These are phyloP conservation scores for Salix viminalis DNA, from an alignment of 345 rosid species.

Conservation along the genomic window DNA sequence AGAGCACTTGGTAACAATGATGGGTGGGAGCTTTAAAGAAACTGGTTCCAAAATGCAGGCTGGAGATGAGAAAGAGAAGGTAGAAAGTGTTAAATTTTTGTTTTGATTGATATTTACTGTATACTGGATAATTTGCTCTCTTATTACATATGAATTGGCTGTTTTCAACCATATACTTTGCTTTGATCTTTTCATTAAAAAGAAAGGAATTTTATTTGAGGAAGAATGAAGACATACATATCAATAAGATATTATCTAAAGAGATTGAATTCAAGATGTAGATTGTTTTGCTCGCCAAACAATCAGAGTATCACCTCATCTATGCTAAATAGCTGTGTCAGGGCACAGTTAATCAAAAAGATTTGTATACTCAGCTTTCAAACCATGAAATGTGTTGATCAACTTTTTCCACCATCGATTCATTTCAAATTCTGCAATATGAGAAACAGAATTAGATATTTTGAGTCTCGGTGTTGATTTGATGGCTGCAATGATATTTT, in stretches of 20 bases:
- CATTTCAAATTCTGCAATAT: neutral
- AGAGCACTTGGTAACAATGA: slow-evolving; percentile 29
- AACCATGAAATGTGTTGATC: neutral
- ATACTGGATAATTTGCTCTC: neutral
- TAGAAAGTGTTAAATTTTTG: neutral
- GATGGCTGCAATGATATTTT: neutral
- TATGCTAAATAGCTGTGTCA: neutral
- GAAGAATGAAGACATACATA: neutral
- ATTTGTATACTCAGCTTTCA: neutral
- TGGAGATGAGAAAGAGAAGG: slow-evolving; percentile 9
- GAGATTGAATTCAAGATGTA: neutral
- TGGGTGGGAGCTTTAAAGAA: slow-evolving; percentile 47
- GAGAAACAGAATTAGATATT: neutral
- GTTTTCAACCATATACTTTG: neutral
- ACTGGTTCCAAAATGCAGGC: slow-evolving; percentile 22
- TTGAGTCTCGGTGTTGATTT: neutral
- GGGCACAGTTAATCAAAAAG: neutral
- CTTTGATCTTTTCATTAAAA: neutral
- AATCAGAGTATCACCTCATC: neutral
- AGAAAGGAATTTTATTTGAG: neutral
- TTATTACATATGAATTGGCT: neutral
- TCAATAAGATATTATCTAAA: neutral
- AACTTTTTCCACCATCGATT: neutral
- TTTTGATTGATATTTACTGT: slow-evolving; percentile 1
- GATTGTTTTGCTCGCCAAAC: neutral